A percentile compares a stretch with the other conserved stretches of the same genome.
Conservation (phyloP, 2,329 filamentous ascomycete species). For the Colletotrichum sp. region DNA sequence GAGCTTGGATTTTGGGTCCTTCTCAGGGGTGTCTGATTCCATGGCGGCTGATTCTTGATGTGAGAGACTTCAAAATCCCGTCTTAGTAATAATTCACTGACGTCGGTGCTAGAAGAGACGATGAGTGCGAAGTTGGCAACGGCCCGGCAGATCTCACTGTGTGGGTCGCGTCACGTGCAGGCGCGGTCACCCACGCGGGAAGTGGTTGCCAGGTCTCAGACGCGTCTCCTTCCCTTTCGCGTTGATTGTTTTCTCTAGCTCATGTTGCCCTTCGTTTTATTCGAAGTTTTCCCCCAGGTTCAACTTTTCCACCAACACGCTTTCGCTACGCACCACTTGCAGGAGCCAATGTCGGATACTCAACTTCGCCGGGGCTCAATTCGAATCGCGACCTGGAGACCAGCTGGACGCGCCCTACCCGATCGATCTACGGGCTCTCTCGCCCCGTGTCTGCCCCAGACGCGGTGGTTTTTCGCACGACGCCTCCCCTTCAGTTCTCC, state of each 20-base stretch:
- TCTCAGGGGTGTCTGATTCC: conserved; percentile 7
- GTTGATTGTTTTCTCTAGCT: not conserved
- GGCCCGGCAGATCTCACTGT: not conserved
- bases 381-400: conserved; percentile 37
- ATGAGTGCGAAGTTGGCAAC: not conserved
- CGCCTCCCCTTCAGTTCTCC: conserved; percentile 84
- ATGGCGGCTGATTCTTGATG: not conserved
- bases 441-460: conserved; percentile 28
- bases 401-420: conserved; percentile 20
- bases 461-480: conserved; percentile 58
- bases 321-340: not conserved
- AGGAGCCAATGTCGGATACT: not conserved
- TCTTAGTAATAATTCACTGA: not conserved
- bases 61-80: not conserved
- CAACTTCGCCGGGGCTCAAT: not conserved
- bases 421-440: conserved; percentile 49
- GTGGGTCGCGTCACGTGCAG: conserved; percentile 29
- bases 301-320: not conserved
- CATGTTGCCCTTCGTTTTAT: not conserved
- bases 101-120: not conserved
- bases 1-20: conserved; percentile 21
- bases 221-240: not conserved
- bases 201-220: not conserved
- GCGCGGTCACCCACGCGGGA: conserved; percentile 5
- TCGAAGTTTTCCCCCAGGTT: not conserved